Evolutionary conservation across 805 yeast genomes (phyloP).

Genomic region (Clavispora carvajalis): DNA sequence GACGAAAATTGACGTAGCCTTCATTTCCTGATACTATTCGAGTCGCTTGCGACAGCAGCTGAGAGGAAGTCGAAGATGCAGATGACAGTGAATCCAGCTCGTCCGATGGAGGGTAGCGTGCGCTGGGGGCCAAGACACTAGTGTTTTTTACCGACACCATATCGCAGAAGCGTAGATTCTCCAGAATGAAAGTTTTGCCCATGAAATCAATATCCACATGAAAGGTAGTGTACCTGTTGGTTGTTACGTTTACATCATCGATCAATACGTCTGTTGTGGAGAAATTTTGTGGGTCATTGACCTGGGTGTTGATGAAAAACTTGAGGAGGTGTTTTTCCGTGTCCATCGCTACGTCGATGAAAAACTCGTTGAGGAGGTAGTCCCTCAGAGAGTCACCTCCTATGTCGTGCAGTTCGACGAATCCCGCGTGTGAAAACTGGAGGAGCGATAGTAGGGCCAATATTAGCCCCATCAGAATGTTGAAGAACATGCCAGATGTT

Average conservation of each 20-base stretch:
- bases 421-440: conserved; percentile 14
- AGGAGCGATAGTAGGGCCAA: conserved; percentile 7
- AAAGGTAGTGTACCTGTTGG: conserved; percentile 46
- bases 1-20: not conserved
- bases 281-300: conserved; percentile 7
- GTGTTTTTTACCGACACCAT: conserved; percentile 34
- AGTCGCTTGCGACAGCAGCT: not conserved
- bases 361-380: conserved; percentile 15
- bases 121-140: conserved; percentile 3
- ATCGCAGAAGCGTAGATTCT: conserved; percentile 42
- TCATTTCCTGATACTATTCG: not conserved
- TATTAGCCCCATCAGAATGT: conserved; percentile 3
- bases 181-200: conserved; percentile 37
- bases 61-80: not conserved
- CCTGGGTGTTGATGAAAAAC: conserved; percentile 32
- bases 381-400: conserved; percentile 3
- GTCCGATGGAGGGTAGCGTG: not conserved
- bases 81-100: not conserved
- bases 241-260: conserved; percentile 38
- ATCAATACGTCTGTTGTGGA: conserved; percentile 18
- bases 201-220: conserved; percentile 41
- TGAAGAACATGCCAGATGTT: not conserved
- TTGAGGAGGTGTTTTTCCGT: conserved; percentile 22
- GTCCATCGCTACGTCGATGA: conserved; percentile 34
- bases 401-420: conserved; percentile 20